Conservation (phyloP, 208 protist genomes). For the Leishmania mexicana region DNA sequence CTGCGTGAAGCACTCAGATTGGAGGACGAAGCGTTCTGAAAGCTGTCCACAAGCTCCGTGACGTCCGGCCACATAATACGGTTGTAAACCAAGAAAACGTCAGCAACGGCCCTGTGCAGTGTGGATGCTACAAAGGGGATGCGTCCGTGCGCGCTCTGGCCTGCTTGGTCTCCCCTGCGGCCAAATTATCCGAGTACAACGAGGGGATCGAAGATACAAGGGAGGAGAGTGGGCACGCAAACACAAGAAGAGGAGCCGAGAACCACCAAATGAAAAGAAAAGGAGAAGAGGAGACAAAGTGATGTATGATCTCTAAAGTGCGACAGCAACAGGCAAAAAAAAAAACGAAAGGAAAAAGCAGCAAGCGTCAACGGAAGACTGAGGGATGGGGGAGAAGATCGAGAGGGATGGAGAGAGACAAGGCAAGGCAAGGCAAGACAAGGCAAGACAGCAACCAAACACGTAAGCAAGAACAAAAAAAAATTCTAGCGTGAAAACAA, state of each 20-base stretch:
- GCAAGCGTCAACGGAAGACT: background rate
- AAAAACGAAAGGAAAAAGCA: background rate
- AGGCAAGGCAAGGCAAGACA: too few species aligned
- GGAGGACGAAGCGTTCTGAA: slow-evolving; percentile 14
- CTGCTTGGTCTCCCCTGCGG: background rate
- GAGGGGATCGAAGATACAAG: background rate
- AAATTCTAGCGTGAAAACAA: background rate
- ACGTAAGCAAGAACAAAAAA: background rate
- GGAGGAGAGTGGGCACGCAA: background rate
- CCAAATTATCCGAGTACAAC: background rate
- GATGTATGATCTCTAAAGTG: background rate
- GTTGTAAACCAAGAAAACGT: background rate
- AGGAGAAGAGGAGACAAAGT: background rate
- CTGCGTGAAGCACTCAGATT: slow-evolving; percentile 1
- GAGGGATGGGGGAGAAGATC: too few species aligned
- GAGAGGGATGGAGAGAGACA: too few species aligned
- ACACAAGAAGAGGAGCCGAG: background rate
- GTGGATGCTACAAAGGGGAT: background rate
- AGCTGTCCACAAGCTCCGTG: slow-evolving; percentile 12
- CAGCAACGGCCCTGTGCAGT: background rate
- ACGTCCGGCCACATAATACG: background rate
- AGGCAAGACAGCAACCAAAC: background rate
- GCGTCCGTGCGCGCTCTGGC: background rate
- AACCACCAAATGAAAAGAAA: background rate
- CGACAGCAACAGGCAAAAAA: too few species aligned